phyloP scores from a whole-genome alignment of 1,284 basidiomycete species.

The Moesziomyces parantarcticus region DNA sequence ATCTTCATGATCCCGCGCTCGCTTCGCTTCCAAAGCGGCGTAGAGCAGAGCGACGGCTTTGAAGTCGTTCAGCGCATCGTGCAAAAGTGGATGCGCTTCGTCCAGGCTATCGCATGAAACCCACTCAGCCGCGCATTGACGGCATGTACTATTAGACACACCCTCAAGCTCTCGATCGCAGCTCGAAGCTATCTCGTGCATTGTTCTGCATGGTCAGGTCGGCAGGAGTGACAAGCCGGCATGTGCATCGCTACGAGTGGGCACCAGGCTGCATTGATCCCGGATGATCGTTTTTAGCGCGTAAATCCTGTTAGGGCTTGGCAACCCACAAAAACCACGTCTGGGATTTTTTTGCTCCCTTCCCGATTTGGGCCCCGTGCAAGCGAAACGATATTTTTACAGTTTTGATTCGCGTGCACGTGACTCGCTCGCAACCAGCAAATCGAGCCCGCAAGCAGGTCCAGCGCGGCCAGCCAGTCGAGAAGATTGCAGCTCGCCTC shows the following conservation, averaged over 20 bases:
- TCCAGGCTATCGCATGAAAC: conserved; percentile 2
- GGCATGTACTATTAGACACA: background rate
- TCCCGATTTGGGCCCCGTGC: no score
- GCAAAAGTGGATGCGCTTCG: conserved; percentile 42
- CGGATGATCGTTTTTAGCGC: no score
- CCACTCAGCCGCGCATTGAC: background rate
- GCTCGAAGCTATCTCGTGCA: no score
- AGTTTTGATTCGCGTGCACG: background rate
- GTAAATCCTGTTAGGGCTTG: background rate
- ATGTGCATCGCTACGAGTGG: no score
- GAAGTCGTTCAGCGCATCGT: conserved; percentile 18
- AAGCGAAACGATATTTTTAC: background rate
- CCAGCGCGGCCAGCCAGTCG: background rate
- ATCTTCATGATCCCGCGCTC: conserved; percentile 50
- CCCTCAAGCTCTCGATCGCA: no score
- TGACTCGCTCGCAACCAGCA: background rate
- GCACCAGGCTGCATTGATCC: no score
- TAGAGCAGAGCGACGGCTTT: conserved; percentile 12
- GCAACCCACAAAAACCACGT: background rate
- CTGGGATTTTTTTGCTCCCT: background rate
- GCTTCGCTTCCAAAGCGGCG: background rate
- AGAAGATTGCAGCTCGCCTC: background rate
- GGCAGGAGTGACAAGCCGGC: no score
- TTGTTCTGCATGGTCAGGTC: no score
- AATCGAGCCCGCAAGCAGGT: no score